Base-by-base conservation (phyloP, 768 basidiomycete genomes). In the Auriscalpium orientale region DNA sequence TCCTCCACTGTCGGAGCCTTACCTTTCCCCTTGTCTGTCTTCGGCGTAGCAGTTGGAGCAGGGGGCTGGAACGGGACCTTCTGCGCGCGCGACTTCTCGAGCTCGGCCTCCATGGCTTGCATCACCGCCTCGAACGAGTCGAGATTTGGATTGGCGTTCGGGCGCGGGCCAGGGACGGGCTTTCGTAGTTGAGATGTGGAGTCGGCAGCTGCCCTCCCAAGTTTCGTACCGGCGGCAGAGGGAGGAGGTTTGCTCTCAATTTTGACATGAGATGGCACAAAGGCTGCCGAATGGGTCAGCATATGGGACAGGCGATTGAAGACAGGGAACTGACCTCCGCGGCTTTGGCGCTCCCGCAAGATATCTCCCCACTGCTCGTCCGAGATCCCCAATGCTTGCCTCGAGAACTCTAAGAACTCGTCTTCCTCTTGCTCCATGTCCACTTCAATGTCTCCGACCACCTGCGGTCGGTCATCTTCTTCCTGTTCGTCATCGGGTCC, bases 51-150 rank as follows among this genome's bases (percentile, higher is more conserved):
- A 58, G 37, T 20, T 1, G 52, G 11, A 4, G 52, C 1, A 13
- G 20, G 20, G n/a, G 28, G 37, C 36, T 13, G 11, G 43, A 28
- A 36, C 21, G 28, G 49, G n/a, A 49, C 54, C 18, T 64, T 62
- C 21, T 63, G 57, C 37, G 72, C 65, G 33, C 73, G 76, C 46
- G 72, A 68, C 15, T 76, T 80, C 18, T 74, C 75, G 34, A 99
- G 76, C 62, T 97, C 90, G 16, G 74, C 80, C 62, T 99, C 97
- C 86, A 98, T 91, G 2, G 93, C 93, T 65, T 82, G 80, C 97
- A 98, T 98, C 35, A 98, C 91, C 1, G 88, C 82, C 66, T 99
- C 97, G 60, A 99, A 98, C 0, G 93, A 94, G 67, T 95, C 81
- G 20, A 98, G 76, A 48, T 85, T 82, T 4, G 84, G 80, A 67